Evolutionary conservation across 441 rosid species (phyloP).

Genomic region (Euphorbia schlechtendalii): DNA sequence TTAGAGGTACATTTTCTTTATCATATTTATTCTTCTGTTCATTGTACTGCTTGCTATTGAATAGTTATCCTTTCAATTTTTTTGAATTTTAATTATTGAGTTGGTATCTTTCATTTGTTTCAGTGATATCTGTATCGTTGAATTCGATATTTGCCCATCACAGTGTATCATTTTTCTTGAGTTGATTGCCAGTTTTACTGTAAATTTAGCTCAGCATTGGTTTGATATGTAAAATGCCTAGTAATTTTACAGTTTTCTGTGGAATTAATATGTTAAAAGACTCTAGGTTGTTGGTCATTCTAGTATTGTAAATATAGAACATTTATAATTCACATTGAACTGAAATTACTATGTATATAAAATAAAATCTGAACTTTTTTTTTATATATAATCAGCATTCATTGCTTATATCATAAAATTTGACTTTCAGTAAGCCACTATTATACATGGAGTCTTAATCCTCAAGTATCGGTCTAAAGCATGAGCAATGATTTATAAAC

Average conservation of each 20-base stretch:
- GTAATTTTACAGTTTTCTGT: background rate
- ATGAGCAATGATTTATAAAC: background rate
- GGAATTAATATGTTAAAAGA: slow-evolving; percentile 2
- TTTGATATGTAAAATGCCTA: background rate
- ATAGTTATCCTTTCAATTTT: background rate
- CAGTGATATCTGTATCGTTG: no score
- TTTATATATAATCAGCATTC: background rate
- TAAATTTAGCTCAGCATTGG: background rate
- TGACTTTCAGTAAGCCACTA: background rate
- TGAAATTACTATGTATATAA: background rate
- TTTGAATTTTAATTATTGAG: background rate
- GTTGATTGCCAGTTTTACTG: background rate
- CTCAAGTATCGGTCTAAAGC: background rate
- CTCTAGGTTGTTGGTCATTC: background rate
- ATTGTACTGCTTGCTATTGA: background rate
- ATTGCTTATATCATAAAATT: background rate
- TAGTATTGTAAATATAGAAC: background rate
- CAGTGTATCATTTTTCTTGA: background rate
- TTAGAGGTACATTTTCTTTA: no score
- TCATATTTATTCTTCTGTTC: background rate
- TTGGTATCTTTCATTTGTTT: no score
- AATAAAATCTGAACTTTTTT: background rate
- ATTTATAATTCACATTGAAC: background rate
- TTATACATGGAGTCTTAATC: background rate
- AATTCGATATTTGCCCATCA: background rate